Conservation (phyloP, 2,329 filamentous ascomycete genomes). For the Hymenoscyphus fraxineus region DNA sequence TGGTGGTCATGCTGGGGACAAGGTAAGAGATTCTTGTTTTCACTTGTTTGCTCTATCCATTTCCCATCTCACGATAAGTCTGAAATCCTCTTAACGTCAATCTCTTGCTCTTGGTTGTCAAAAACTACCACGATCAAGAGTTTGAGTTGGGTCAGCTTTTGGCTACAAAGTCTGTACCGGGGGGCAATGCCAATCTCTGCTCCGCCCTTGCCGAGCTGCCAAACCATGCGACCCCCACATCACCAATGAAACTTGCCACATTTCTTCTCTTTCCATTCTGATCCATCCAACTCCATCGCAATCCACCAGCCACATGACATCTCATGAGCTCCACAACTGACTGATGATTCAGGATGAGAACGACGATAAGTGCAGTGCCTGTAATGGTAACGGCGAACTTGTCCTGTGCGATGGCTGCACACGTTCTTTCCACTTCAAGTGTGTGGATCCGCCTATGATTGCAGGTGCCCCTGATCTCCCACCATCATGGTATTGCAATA, state of each 20-base stretch:
- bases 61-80: neutral
- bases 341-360: slow-evolving; percentile 59
- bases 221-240: slow-evolving; percentile 29
- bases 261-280: slow-evolving; percentile 19
- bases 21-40: slow-evolving; percentile 44
- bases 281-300: slow-evolving; percentile 14
- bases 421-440: slow-evolving; percentile 84
- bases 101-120: neutral
- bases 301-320: slow-evolving; percentile 7
- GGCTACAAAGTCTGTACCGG: slow-evolving; percentile 3
- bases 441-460: slow-evolving; percentile 72
- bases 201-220: slow-evolving; percentile 31
- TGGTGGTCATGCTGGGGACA: slow-evolving; percentile 38
- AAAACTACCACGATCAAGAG: slow-evolving; percentile 4
- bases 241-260: slow-evolving; percentile 23
- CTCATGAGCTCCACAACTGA: slow-evolving; percentile 21
- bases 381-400: slow-evolving; percentile 77
- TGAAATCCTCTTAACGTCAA: neutral
- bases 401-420: slow-evolving; percentile 93
- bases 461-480: slow-evolving; percentile 51
- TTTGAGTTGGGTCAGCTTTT: slow-evolving; percentile 18
- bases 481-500: slow-evolving; percentile 82
- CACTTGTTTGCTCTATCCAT: neutral
- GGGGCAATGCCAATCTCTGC: slow-evolving; percentile 27
- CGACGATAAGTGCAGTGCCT: slow-evolving; percentile 86